A percentile compares a stretch with the other conserved stretches of the same genome.
These are phyloP conservation scores for Mycosphaerella sp. DNA, from an alignment of 2,329 filamentous ascomycete genomes.

Conservation along the genomic window DNA sequence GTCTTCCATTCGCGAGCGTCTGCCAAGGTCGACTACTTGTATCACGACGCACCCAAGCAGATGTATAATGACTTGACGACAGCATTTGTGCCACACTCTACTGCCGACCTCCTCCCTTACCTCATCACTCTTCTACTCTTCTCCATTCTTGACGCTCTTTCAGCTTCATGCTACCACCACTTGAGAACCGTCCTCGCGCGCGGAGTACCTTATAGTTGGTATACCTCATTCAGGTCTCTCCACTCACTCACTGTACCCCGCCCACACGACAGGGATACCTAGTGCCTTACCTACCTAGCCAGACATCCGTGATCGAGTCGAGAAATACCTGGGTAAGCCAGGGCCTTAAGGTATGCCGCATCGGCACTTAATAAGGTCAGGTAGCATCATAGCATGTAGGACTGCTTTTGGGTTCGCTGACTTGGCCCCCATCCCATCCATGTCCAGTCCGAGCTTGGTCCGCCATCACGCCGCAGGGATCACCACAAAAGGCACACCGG, in stretches of 20 bases:
- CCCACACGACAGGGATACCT: not conserved
- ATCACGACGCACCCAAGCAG: not conserved
- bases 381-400: not conserved
- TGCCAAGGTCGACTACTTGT: no score
- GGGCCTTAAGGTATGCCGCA: not conserved
- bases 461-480: conserved; percentile 1
- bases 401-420: not conserved
- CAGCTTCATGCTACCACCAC: not conserved
- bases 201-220: not conserved
- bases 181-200: not conserved
- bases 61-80: not conserved
- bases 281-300: no score
- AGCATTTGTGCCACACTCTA: no score
- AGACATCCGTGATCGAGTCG: no score
- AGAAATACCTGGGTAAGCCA: no score
- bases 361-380: no score
- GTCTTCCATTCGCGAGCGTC: no score
- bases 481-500: not conserved
- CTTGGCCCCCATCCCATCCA: conserved; percentile 1
- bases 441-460: conserved; percentile 2
- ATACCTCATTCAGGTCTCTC: not conserved
- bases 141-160: not conserved
- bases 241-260: not conserved
- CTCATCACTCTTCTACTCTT: not conserved
- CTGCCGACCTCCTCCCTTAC: no score